phyloP scores from a whole-genome alignment of 1,139 yeast species.

The Yamadazyma conglobata region DNA sequence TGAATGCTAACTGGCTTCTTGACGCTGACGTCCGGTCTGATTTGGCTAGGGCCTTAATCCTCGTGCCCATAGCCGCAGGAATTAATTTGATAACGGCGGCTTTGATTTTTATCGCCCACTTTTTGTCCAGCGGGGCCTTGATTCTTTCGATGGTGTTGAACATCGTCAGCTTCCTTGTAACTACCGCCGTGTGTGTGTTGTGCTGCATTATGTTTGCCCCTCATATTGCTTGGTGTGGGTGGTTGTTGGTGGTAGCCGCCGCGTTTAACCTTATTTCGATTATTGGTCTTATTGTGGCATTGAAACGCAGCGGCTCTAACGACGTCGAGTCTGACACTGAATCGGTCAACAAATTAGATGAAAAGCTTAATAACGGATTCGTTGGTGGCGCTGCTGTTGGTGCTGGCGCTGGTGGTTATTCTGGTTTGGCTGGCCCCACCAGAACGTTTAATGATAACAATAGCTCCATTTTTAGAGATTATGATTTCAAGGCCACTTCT shows the following conservation, averaged over 20 bases:
- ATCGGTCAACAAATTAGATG: conserved; percentile 14
- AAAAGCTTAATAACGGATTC: background rate
- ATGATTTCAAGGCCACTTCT: conserved; percentile 20
- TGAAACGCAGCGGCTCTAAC: conserved; percentile 14
- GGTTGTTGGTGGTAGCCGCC: conserved; percentile 67
- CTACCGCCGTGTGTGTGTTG: conserved; percentile 51
- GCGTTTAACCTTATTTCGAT: conserved; percentile 45
- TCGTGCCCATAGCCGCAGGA: conserved; percentile 82
- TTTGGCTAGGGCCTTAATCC: conserved; percentile 67
- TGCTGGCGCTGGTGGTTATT: background rate
- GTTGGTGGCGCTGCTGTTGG: conserved; percentile 1
- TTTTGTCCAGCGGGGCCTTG: conserved; percentile 17
- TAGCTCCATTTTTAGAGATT: conserved; percentile 27
- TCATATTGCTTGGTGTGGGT: conserved; percentile 61
- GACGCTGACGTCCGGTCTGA: conserved; percentile 48
- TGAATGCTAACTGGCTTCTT: conserved; percentile 25
- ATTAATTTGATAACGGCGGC: conserved; percentile 51
- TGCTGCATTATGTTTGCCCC: conserved; percentile 60
- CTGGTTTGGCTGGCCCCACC: conserved; percentile 9
- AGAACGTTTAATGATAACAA: conserved; percentile 11
- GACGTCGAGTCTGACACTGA: conserved; percentile 20
- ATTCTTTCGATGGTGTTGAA: conserved; percentile 27
- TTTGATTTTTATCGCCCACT: conserved; percentile 33
- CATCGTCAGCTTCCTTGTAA: conserved; percentile 47
- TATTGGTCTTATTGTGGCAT: conserved; percentile 24